phyloP scores from a whole-genome alignment of 768 basidiomycete genomes.

The Gymnopilus junonius region DNA sequence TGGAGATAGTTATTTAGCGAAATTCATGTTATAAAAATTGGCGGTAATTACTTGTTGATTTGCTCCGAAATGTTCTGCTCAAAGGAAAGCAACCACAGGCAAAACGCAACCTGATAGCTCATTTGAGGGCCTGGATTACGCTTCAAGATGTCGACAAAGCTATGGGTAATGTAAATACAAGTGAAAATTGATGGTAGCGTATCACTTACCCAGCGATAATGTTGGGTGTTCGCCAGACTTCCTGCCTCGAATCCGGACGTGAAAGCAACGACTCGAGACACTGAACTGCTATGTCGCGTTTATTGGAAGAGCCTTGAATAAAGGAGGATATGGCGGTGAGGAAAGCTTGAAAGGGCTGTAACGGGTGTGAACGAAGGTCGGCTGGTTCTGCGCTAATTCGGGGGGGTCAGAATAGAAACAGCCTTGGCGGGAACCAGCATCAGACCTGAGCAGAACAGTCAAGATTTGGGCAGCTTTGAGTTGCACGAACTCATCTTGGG shows the following conservation, averaged over 20 bases:
- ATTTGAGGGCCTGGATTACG: constrained; percentile 88
- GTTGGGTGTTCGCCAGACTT: constrained; percentile 77
- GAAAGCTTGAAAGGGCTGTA: constrained; percentile 62
- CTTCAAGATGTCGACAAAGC: constrained; percentile 83
- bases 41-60: constrained; percentile 73
- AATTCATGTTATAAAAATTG: not conserved
- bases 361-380: constrained; percentile 41
- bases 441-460: constrained; percentile 80
- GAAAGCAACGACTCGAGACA: constrained; percentile 86
- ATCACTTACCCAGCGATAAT: constrained; percentile 67
- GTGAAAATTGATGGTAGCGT: not conserved
- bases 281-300: constrained; percentile 90
- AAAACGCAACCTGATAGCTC: constrained; percentile 93
- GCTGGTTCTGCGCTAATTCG: constrained; percentile 53
- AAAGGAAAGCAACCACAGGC: constrained; percentile 93
- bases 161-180: constrained; percentile 31
- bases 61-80: constrained; percentile 84
- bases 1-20: constrained; percentile 34
- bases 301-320: constrained; percentile 63
- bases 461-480: constrained; percentile 88
- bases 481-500: constrained; percentile 94
- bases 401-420: constrained; percentile 12
- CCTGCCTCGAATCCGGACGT: constrained; percentile 77
- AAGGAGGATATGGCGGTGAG: constrained; percentile 61
- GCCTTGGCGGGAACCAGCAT: not conserved